Percentiles rank a stretch among this genome's conserved stretches.
Evolutionary conservation across 768 basidiomycete genomes (phyloP).

Genomic region (Naganishia vaughanmartiniae): DNA sequence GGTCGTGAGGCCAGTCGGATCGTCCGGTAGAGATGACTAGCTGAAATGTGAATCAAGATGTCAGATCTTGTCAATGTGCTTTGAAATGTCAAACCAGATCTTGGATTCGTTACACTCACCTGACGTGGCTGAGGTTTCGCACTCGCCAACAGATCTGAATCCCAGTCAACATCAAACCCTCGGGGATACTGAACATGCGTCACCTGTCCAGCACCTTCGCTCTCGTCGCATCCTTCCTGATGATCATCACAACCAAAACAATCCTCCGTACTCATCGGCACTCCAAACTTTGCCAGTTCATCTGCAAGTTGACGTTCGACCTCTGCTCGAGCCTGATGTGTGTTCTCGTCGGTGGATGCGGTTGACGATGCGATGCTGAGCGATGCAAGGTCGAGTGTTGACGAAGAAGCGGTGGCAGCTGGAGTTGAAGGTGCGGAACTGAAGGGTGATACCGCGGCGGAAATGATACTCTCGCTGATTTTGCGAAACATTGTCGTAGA

Average conservation of each 20-base stretch:
- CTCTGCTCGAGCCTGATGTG: slow-evolving; percentile 21
- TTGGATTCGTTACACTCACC: slow-evolving; percentile 54
- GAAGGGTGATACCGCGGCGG: slow-evolving; percentile 8
- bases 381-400: slow-evolving; percentile 5
- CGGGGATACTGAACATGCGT: slow-evolving; percentile 68
- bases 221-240: slow-evolving; percentile 70
- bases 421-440: slow-evolving; percentile 17
- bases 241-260: slow-evolving; percentile 65
- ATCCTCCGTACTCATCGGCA: slow-evolving; percentile 67
- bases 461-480: slow-evolving; percentile 13
- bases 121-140: slow-evolving; percentile 80
- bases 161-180: slow-evolving; percentile 74
- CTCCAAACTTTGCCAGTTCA: slow-evolving; percentile 59
- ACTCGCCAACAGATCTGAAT: slow-evolving; percentile 76
- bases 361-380: not conserved
- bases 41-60: slow-evolving; percentile 52
- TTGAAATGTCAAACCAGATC: not conserved
- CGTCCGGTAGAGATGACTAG: slow-evolving; percentile 86
- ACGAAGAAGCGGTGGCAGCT: not conserved
- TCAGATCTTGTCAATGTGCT: not conserved
- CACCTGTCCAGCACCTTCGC: slow-evolving; percentile 39
- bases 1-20: slow-evolving; percentile 79
- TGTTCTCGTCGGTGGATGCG: not conserved
- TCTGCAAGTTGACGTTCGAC: slow-evolving; percentile 36
- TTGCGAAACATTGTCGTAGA: not conserved